These are phyloP conservation scores for Syncephalastrum sp. DNA, from an alignment of 371 early-diverging fungal genomes.

Conservation along the genomic window DNA sequence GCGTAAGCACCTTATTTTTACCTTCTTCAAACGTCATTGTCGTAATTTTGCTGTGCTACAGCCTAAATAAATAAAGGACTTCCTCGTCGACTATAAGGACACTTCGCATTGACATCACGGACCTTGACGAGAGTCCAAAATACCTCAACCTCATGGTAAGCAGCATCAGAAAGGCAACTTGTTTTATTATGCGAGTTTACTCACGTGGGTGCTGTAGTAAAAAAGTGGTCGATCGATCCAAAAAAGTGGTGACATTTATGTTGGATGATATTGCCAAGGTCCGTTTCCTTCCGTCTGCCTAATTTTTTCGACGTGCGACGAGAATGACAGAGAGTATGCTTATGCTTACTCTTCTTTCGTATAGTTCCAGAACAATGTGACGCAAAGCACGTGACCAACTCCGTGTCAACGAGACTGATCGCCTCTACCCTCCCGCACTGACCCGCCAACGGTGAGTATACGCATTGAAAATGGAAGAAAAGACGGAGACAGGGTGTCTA, in stretches of 20 bases:
- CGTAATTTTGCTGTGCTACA: slow-evolving; percentile 6
- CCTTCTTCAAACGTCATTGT: no score
- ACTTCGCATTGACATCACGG: slow-evolving; percentile 24
- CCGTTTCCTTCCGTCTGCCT: slow-evolving; percentile 26
- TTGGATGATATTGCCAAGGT: slow-evolving; percentile 60
- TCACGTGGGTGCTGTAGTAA: slow-evolving; percentile 60
- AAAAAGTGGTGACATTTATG: slow-evolving; percentile 54
- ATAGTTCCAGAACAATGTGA: slow-evolving; percentile 37
- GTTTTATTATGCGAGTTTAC: no score
- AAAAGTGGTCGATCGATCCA: slow-evolving; percentile 55
- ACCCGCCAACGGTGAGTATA: slow-evolving; percentile 81
- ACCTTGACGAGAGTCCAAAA: slow-evolving; percentile 23
- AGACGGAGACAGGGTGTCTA: not conserved
- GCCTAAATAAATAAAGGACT: slow-evolving; percentile 23
- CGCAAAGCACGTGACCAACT: slow-evolving; percentile 59
- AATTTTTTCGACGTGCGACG: not conserved
- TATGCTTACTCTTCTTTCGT: no score
- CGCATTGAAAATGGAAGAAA: not conserved
- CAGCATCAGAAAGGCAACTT: not conserved
- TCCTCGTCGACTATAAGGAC: slow-evolving; percentile 29
- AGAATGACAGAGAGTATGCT: not conserved
- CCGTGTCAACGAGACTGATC: slow-evolving; percentile 39
- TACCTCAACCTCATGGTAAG: slow-evolving; percentile 36
- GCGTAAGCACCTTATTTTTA: slow-evolving; percentile 16
- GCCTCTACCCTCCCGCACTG: slow-evolving; percentile 76